Base-by-base conservation (phyloP, 805 yeast species). In the Zygosaccharomyces rouxii region DNA sequence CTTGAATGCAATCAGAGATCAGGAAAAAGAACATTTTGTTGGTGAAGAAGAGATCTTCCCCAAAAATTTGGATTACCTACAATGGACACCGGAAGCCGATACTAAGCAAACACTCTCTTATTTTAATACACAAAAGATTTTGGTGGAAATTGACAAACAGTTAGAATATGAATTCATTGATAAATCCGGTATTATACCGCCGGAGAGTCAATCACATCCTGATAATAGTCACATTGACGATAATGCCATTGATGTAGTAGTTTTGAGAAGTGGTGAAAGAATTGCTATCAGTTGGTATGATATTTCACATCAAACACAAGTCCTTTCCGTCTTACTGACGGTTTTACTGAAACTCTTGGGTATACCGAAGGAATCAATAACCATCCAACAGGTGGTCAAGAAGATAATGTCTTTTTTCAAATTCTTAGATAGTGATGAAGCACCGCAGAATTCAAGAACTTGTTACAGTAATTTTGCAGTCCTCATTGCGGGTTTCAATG, bases 281-380 rank as follows among this genome's bases (percentile, higher is more conserved):
- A 55, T 67, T 19, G 69, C 69, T 5, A 60, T 67, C 7, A 66
- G 70, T 45, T 67, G 71, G 71, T 67, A 67, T 50, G 71, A 67
- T 46, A 67, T 67, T 13, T 66, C 71, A 3, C 71, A 67, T 49
- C 71, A 67, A 46, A 64, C 69, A 1, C 71, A 67, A 53, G 71
- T 64, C 1, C 52, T 67, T 11, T 67, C 70, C 0, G 65, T 66
- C 39, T 49, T 66, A 21, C 43, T 67, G 9, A 66, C 66, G 29
- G 69, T 66, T 9, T 44, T 66, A 22, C 49, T 66, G 38, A 67
- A 65, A 43, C 49, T 67, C 13, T 48, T 67, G 21, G 67, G 69
- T 25, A 52, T 67, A 13, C 67, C 69, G 14, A 66, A 61, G 46
- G 63, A 62, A 47, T 65, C 69, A 0, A 58, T 52, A 5, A 58